Evolutionary conservation across 495 filamentous ascomycete species (phyloP).

Genomic region (Penicillium argentinense): DNA sequence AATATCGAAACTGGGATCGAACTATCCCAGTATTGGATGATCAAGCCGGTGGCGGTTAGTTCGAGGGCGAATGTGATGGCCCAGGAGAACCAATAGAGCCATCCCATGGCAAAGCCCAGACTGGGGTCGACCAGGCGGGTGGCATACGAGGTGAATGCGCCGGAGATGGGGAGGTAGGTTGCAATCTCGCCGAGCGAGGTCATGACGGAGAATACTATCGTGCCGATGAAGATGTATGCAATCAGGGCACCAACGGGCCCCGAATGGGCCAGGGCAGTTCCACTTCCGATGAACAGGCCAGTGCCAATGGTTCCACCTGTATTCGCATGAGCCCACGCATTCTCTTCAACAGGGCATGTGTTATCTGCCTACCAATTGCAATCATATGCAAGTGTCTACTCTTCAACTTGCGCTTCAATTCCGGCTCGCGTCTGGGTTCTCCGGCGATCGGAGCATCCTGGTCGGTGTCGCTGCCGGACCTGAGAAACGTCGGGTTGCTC

Average conservation of each 20-base stretch:
- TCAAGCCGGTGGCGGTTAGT: slow-evolving; percentile 63
- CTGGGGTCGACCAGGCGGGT: slow-evolving; percentile 66
- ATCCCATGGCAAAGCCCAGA: slow-evolving; percentile 71
- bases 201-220: slow-evolving; percentile 56
- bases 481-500: not conserved
- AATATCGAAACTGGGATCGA: slow-evolving; percentile 56
- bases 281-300: slow-evolving; percentile 70
- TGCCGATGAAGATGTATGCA: slow-evolving; percentile 59
- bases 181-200: slow-evolving; percentile 63
- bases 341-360: not conserved
- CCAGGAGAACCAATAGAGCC: slow-evolving; percentile 59
- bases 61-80: slow-evolving; percentile 63
- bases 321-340: slow-evolving; percentile 9
- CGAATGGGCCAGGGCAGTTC: slow-evolving; percentile 58
- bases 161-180: slow-evolving; percentile 68
- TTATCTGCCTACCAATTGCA: slow-evolving; percentile 55
- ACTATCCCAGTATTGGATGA: slow-evolving; percentile 66
- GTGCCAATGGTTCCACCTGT: slow-evolving; percentile 72
- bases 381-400: slow-evolving; percentile 55
- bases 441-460: not conserved
- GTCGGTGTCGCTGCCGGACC: not conserved
- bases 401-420: slow-evolving; percentile 53
- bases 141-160: slow-evolving; percentile 68
- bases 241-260: slow-evolving; percentile 65
- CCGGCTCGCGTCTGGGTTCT: slow-evolving; percentile 11